These are phyloP conservation scores for Leccinum arenicola DNA, from an alignment of 768 basidiomycete genomes.

Conservation along the genomic window DNA sequence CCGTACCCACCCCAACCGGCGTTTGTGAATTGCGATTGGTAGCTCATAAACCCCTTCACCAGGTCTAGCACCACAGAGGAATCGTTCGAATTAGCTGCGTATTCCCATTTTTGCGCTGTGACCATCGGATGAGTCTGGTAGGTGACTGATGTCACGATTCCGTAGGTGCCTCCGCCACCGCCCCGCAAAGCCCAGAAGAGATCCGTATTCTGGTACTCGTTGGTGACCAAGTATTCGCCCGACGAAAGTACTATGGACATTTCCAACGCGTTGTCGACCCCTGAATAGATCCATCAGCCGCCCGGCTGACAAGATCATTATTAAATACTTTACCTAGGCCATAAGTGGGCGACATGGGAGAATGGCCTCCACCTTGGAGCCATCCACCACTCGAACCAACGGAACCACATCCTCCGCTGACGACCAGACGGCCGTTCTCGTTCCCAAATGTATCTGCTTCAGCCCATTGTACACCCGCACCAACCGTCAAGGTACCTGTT, in stretches of 20 bases:
- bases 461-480: neutral
- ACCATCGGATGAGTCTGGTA: neutral
- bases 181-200: neutral
- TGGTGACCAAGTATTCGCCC: neutral
- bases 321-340: neutral
- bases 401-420: neutral
- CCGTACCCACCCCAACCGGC: conserved; percentile 36
- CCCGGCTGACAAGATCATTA: neutral
- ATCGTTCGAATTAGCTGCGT: neutral
- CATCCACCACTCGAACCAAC: neutral
- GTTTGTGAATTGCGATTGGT: conserved; percentile 22
- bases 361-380: neutral
- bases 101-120: neutral
- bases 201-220: neutral
- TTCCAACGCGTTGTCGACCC: neutral
- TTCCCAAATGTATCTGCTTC: neutral
- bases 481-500: neutral
- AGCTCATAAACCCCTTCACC: neutral
- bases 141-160: neutral
- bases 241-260: neutral
- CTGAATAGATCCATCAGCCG: neutral
- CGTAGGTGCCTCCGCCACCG: neutral
- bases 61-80: neutral
- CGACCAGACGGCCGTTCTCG: neutral
- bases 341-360: neutral